Evolutionary conservation across 1,284 basidiomycete genomes (phyloP).

Genomic region (Trametes sp.): DNA sequence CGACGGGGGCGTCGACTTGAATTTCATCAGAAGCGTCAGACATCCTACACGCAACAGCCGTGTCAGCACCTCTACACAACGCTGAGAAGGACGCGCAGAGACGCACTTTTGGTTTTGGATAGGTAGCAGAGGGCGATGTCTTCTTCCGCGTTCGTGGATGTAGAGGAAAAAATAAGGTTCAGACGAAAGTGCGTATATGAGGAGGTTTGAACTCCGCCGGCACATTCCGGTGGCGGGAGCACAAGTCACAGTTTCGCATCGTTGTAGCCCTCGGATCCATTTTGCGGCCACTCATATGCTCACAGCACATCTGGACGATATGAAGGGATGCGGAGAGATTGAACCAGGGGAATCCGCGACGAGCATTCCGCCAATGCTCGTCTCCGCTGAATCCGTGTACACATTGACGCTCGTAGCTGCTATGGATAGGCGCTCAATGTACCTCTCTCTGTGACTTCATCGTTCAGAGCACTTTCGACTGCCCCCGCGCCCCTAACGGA

Average conservation of each 20-base stretch:
- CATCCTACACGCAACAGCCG: slow-evolving; percentile 64
- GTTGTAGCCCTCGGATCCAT: too few relatives aligned
- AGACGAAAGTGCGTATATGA: slow-evolving; percentile 28
- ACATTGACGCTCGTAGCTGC: neutral
- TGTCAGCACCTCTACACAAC: neutral
- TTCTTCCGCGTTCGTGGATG: slow-evolving; percentile 95
- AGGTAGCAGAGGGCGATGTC: slow-evolving; percentile 63
- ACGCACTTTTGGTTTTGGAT: slow-evolving; percentile 56
- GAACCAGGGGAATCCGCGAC: too few relatives aligned
- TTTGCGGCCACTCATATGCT: too few relatives aligned
- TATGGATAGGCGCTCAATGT: neutral
- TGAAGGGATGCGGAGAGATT: too few relatives aligned
- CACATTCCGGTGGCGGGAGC: slow-evolving; percentile 33
- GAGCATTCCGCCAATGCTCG: too few relatives aligned
- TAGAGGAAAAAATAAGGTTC: slow-evolving; percentile 54
- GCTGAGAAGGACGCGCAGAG: neutral
- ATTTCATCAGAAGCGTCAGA: slow-evolving; percentile 99
- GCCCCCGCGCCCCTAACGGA: neutral
- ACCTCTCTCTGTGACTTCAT: slow-evolving; percentile 10
- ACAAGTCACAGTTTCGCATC: neutral
- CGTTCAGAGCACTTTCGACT: neutral
- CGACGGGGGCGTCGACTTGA: slow-evolving; percentile 77
- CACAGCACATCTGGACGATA: too few relatives aligned
- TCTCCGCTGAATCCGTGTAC: too few relatives aligned
- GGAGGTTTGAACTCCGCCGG: slow-evolving; percentile 59